A percentile compares a stretch with the other conserved stretches of the same genome.
phyloP scores from a whole-genome alignment of 2,329 filamentous ascomycete genomes.

The Fusarium luffae region DNA sequence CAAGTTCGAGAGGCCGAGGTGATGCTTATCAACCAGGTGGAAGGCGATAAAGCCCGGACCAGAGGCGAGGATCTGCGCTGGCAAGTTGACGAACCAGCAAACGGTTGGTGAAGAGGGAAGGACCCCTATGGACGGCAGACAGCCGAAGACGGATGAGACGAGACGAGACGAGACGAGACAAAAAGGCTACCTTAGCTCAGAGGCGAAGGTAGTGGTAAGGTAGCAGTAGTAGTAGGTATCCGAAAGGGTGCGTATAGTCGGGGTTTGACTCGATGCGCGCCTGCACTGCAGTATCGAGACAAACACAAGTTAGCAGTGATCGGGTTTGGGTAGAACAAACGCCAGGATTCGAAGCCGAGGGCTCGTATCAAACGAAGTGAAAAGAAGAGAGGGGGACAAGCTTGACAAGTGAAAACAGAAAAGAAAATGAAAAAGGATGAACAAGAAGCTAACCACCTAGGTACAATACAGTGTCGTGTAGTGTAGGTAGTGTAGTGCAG shows the following conservation, averaged over 20 bases:
- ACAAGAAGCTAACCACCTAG: slow-evolving; percentile 13
- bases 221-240: slow-evolving; percentile 48
- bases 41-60: slow-evolving; percentile 19
- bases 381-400: slow-evolving; percentile 19
- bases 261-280: slow-evolving; percentile 38
- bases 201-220: slow-evolving; percentile 42
- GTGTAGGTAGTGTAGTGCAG: background rate
- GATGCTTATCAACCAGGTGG: slow-evolving; percentile 31
- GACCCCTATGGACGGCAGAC: slow-evolving; percentile 28
- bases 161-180: slow-evolving; percentile 19
- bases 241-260: slow-evolving; percentile 45
- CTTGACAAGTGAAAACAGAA: slow-evolving; percentile 16
- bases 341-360: slow-evolving; percentile 10
- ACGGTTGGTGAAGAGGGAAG: slow-evolving; percentile 43
- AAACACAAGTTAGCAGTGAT: slow-evolving; percentile 39
- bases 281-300: slow-evolving; percentile 40
- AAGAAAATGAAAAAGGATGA: slow-evolving; percentile 19
- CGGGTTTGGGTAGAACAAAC: slow-evolving; percentile 22
- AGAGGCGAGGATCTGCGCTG: slow-evolving; percentile 23
- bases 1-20: slow-evolving; percentile 2
- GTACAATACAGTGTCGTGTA: background rate
- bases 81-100: slow-evolving; percentile 34
- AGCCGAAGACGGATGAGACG: slow-evolving; percentile 30
- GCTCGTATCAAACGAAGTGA: slow-evolving; percentile 13
- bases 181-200: slow-evolving; percentile 25